Base-by-base conservation (phyloP, 2,329 filamentous ascomycete species). In the Falciphora oryzae region DNA sequence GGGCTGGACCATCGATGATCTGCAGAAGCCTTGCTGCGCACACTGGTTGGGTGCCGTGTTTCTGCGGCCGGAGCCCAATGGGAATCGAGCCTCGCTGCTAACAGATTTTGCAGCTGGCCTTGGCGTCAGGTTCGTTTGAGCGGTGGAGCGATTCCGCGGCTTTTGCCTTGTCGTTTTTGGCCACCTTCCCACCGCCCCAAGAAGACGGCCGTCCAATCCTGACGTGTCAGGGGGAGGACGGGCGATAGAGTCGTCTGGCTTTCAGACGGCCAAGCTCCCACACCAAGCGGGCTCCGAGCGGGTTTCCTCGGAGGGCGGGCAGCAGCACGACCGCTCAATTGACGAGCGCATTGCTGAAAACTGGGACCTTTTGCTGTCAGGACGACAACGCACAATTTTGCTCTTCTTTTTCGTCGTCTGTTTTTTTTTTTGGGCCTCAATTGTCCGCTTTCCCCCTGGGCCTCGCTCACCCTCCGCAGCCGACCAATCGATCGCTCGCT, bases 121-220 rank as follows among this genome's bases (percentile, higher is more conserved):
- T 25, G 44, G 44, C 44, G 44, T 53, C 44, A 53, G 44, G 44
- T 53, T 53, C 44, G 44, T 53, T 53, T 53, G 44, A 53, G 44
- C 44, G 44, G 44, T 53, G 44, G 44, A 53, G 38, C 38, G 38
- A 44, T 8, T 44, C 38, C 14, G 18, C 38, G 38, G 38, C 44
- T 18, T 53, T 25, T 53, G 22, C 44, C 22, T 22, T 7, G 22
- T 53, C 22, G 18, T 22, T 53, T 53, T 53, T 53, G 22, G 44
- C 44, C 44, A 53, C 44, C 44, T 25, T 44, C 38, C 38, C 38
- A 16, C 38, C 38, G 38, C 38, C 38, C 38, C 11, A 29, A 35
- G 32, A 35, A 35, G 32, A 35, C 22, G 44, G 2, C 44, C 32
- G 32, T 35, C 32, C 44, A n/a, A 18, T 53, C 44, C 44, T 25